Evolutionary conservation across 2,329 filamentous ascomycete genomes (phyloP).

Genomic region (Trichoderma semiorbis): DNA sequence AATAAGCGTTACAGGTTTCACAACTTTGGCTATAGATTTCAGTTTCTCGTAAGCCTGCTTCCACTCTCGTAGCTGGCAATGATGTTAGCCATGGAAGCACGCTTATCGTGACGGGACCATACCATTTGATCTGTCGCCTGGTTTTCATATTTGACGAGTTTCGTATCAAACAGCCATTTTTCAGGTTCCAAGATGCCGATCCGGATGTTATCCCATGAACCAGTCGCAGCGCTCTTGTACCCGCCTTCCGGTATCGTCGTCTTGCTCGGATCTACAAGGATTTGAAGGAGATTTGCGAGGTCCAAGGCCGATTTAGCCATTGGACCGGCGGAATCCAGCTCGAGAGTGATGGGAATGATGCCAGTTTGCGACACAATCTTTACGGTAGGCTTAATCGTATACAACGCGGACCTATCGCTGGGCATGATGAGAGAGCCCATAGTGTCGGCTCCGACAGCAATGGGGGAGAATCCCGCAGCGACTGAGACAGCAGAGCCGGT

Average conservation of each 20-base stretch:
- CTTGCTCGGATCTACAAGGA: neutral
- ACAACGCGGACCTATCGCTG: neutral
- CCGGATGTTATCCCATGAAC: neutral
- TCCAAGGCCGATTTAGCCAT: neutral
- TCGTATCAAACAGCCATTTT: neutral
- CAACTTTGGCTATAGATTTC: neutral
- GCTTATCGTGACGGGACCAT: neutral
- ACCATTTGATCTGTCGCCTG: neutral
- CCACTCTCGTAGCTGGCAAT: neutral
- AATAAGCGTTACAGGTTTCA: neutral
- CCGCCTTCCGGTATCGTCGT: neutral
- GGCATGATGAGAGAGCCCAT: neutral
- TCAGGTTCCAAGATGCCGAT: neutral
- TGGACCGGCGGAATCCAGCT: neutral
- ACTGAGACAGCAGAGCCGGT: neutral
- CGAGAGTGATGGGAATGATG: neutral
- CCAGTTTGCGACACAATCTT: neutral
- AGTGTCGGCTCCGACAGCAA: neutral
- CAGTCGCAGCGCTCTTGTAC: neutral
- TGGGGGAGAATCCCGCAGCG: neutral
- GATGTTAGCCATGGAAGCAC: neutral
- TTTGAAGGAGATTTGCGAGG: neutral
- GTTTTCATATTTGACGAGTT: neutral
- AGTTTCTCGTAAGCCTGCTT: neutral
- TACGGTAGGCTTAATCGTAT: neutral